Base-by-base conservation (phyloP, 108 stramenopile species). In the Cyclotella cryptica region DNA sequence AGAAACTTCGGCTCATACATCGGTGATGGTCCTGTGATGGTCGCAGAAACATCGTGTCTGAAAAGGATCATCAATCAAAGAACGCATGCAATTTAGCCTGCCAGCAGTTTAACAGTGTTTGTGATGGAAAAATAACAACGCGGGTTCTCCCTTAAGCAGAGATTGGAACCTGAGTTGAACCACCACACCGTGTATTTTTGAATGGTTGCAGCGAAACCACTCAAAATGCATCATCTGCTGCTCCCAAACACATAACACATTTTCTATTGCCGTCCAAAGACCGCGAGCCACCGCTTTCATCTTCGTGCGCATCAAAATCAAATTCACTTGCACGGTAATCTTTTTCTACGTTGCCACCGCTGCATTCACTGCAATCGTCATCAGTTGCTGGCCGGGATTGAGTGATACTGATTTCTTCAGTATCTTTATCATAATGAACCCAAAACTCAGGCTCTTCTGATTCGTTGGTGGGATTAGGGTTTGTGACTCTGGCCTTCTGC, bases 351-450 rank as follows among this genome's bases (percentile, higher is more conserved):
- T n/a, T 49, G 15, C 9, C 47, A 49, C 47, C n/a, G 9, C 47
- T 49, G 3, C n/a, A 17, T n/a, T n/a, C 60, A 61, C 55, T 55
- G 22, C 55, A 1, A 12, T 61, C 60, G 7, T 61, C 60, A 39
- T 61, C 60, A 39, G 35, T 30, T 1, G 13, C 11, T 18, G 60
- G 60, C 35, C n/a, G 35, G 12, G 60, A 39, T 30, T 39, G 60
- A 3, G 30, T 39, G n/a, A 61, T 61, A 3, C 35, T 1, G 1
- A 61, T 39, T 39, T 61, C 60, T n/a, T 29, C 29, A 9, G 15
- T 61, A 2, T 61, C 60, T 35, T 61, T 39, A 39, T 61, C 60
- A 61, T 61, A 61, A 39, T 61, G 60, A 8, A 61, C 60, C 60
- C 60, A 61, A 61, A 61, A 61, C 30, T 61, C 60, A 61, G 35